phyloP scores from a whole-genome alignment of 768 basidiomycete genomes.

The Gloeophyllum trabeum region DNA sequence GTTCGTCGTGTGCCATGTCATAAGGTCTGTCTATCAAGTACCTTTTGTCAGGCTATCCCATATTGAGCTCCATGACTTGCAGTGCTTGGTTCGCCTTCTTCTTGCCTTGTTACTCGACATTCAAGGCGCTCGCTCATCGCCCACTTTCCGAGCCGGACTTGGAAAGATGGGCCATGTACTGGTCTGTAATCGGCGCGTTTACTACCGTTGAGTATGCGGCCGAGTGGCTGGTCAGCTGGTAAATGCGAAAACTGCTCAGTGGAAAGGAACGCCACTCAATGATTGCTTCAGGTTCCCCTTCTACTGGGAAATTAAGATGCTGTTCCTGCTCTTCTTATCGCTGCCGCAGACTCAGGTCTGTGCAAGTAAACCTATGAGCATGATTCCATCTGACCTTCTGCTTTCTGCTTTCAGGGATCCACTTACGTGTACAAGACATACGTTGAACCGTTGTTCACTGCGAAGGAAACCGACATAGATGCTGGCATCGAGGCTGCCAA shows the following conservation, averaged over 20 bases:
- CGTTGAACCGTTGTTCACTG: conserved; percentile 47
- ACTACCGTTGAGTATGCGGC: conserved; percentile 51
- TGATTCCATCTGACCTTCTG: not conserved
- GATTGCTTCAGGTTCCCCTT: conserved; percentile 49
- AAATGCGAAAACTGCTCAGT: conserved; percentile 11
- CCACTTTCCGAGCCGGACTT: conserved; percentile 40
- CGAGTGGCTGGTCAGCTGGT: conserved; percentile 62
- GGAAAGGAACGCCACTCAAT: conserved; percentile 9
- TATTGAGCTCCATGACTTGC: conserved; percentile 2
- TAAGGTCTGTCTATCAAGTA: too few relatives aligned
- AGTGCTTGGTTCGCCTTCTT: conserved; percentile 68
- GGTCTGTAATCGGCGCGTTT: conserved; percentile 50
- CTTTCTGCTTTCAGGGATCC: conserved; percentile 38
- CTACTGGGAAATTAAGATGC: conserved; percentile 65
- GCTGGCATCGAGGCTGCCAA: conserved; percentile 44
- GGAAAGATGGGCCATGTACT: conserved; percentile 50
- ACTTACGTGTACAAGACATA: conserved; percentile 51
- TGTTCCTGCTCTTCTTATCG: conserved; percentile 55
- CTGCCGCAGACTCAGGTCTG: conserved; percentile 60
- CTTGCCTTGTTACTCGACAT: conserved; percentile 52
- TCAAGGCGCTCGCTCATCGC: conserved; percentile 49
- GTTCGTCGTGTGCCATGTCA: too few relatives aligned
- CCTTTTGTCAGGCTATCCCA: not conserved
- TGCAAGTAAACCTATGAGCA: conserved; percentile 3
- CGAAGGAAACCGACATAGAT: conserved; percentile 52